These are phyloP conservation scores for Ceratobasidium sp. DNA, from an alignment of 1,284 basidiomycete genomes.

Conservation along the genomic window DNA sequence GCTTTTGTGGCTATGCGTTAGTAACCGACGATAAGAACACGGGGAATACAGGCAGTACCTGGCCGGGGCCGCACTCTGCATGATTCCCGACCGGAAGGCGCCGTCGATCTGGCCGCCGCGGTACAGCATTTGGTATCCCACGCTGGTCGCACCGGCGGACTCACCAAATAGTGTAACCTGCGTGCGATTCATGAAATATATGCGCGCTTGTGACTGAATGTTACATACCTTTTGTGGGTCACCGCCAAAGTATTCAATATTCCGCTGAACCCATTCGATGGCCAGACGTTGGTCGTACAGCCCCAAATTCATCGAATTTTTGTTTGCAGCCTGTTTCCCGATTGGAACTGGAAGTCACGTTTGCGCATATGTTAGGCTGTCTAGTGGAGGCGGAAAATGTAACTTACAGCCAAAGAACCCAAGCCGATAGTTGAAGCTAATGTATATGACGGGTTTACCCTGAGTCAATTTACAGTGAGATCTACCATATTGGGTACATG, in stretches of 20 bases:
- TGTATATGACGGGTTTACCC: constrained; percentile 23
- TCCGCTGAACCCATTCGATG: constrained; percentile 64
- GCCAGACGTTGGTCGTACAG: constrained; percentile 52
- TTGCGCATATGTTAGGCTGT: too few species aligned
- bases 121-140: constrained; percentile 38
- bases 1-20: not conserved
- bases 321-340: not conserved
- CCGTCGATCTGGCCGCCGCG: not conserved
- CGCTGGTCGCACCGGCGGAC: constrained; percentile 23
- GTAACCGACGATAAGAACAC: not conserved
- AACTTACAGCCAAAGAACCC: constrained; percentile 26
- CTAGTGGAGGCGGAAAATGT: too few species aligned
- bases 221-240: constrained; percentile 58
- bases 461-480: not conserved
- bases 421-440: constrained; percentile 25
- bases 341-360: constrained; percentile 36
- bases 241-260: constrained; percentile 64
- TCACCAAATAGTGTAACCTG: constrained; percentile 37
- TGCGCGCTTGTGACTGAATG: too few species aligned
- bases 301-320: not conserved
- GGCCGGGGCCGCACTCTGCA: constrained; percentile 20
- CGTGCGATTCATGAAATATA: not conserved
- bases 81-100: constrained; percentile 32
- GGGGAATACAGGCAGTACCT: not conserved
- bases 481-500: not conserved